phyloP scores from a whole-genome alignment of 345 rosid genomes.

The Angophora floribunda region DNA sequence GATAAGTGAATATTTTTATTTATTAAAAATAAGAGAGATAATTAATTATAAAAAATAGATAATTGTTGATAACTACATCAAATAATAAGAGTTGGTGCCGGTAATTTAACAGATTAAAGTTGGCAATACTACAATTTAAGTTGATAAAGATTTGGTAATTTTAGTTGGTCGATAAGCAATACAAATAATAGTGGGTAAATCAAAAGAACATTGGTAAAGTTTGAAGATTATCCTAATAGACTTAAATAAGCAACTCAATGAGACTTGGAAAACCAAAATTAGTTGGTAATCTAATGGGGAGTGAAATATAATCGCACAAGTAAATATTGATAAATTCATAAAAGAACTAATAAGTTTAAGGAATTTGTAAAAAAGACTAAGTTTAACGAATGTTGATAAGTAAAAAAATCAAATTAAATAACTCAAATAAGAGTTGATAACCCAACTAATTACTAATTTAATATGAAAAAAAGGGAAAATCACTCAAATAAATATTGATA shows the following conservation, averaged over 20 bases:
- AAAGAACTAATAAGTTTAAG: too few species aligned
- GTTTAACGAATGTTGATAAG: too few species aligned
- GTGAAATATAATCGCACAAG: neutral
- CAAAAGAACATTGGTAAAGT: neutral
- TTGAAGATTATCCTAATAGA: neutral
- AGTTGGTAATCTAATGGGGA: neutral
- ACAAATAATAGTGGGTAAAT: neutral
- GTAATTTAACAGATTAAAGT: neutral
- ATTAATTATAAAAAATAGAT: neutral
- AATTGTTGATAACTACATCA: neutral
- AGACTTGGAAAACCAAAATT: neutral
- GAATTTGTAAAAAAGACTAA: too few species aligned
- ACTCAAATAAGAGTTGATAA: neutral
- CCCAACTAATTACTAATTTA: neutral
- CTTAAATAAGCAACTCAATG: neutral
- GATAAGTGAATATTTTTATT: neutral
- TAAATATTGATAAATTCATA: neutral
- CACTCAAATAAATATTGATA: too few species aligned
- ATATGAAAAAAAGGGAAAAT: neutral
- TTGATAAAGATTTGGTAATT: neutral
- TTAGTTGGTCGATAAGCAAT: neutral
- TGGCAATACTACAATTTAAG: neutral
- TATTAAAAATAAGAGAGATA: neutral
- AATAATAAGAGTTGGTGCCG: neutral
- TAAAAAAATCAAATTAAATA: too few species aligned